A percentile compares a stretch with the other conserved stretches of the same genome.
Conservation (phyloP, 2,329 filamentous ascomycete genomes). For the Ascomycota sp. region DNA sequence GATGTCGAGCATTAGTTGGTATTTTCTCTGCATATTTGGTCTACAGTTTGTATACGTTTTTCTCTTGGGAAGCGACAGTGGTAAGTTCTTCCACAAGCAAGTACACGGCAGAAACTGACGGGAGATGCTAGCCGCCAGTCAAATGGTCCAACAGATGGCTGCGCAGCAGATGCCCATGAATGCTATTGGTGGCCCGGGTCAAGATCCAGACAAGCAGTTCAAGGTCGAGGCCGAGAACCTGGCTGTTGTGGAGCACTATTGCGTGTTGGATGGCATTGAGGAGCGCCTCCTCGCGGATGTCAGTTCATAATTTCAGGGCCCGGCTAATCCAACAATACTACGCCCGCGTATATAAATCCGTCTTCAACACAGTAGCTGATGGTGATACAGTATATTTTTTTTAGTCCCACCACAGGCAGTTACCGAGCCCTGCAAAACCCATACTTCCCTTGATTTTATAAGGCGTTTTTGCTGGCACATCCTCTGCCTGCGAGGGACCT, state of each 20-base stretch:
- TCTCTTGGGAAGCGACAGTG: constrained; percentile 83
- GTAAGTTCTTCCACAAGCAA: too few species aligned
- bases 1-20: constrained; percentile 98
- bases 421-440: constrained; percentile 37
- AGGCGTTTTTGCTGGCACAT: constrained; percentile 39
- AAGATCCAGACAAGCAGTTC: constrained; percentile 92
- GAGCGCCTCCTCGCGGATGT: constrained; percentile 47
- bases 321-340: too few species aligned
- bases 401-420: constrained; percentile 40
- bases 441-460: constrained; percentile 47
- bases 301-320: constrained; percentile 14
- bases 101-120: too few species aligned
- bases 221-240: constrained; percentile 81
- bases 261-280: constrained; percentile 72
- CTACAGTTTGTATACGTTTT: constrained; percentile 95
- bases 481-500: constrained; percentile 39
- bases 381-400: background rate
- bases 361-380: background rate
- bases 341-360: background rate
- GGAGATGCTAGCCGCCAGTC: constrained; percentile 46
- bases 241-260: constrained; percentile 83
- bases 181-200: constrained; percentile 64
- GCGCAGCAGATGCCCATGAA: constrained; percentile 27
- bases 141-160: constrained; percentile 78
- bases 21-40: constrained; percentile 92